phyloP scores from a whole-genome alignment of 768 basidiomycete genomes.

The Kwoniella heveanensis region DNA sequence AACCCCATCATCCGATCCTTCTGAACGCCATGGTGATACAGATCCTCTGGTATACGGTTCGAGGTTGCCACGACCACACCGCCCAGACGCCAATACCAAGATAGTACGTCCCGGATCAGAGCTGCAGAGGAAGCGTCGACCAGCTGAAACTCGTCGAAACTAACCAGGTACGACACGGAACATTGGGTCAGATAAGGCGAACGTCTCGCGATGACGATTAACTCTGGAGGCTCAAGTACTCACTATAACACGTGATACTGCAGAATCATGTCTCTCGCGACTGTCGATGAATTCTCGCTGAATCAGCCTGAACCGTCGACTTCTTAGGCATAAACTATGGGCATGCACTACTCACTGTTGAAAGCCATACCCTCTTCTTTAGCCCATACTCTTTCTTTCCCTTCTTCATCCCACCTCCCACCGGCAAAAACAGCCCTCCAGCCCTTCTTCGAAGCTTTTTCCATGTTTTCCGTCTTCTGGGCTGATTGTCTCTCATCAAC shows the following conservation, averaged over 20 bases:
- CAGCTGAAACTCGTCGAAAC: conserved; percentile 66
- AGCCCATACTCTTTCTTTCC: conserved; percentile 37
- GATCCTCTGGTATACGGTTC: conserved; percentile 63
- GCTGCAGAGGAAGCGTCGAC: conserved; percentile 65
- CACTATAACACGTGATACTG: conserved; percentile 53
- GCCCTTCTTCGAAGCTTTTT: conserved; percentile 40
- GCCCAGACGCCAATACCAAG: conserved; percentile 68
- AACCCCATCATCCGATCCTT: conserved; percentile 64
- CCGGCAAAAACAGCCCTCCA: conserved; percentile 54
- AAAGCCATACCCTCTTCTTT: conserved; percentile 56
- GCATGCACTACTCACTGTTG: conserved; percentile 39
- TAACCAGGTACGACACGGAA: no score
- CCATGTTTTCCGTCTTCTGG: conserved; percentile 44
- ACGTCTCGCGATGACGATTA: no score
- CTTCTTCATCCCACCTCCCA: conserved; percentile 51
- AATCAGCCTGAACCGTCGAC: not conserved
- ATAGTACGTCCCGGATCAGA: conserved; percentile 59
- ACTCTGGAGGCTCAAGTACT: conserved; percentile 25
- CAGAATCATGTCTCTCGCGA: conserved; percentile 54
- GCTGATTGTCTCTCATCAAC: conserved; percentile 4
- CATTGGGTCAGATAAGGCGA: conserved; percentile 8
- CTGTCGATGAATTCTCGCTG: no score
- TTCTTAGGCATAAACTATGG: not conserved
- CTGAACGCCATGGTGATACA: conserved; percentile 66
- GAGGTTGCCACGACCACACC: conserved; percentile 61